phyloP scores from a whole-genome alignment of 1,284 basidiomycete species.

The Austroboletus olivaceoglutinosus region DNA sequence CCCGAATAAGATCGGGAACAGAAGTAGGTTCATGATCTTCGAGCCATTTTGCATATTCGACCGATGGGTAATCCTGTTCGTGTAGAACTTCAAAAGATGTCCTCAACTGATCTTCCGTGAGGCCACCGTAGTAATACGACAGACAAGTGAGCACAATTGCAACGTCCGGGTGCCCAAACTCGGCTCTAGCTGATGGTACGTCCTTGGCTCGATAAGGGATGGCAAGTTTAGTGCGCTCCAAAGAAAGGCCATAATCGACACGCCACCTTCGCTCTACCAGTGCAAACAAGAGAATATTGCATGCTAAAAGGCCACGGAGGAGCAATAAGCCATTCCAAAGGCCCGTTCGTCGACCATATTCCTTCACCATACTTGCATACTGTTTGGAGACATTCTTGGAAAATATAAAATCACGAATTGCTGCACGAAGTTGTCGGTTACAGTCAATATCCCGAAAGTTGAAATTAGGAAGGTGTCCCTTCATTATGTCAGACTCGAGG shows the following conservation, averaged over 20 bases:
- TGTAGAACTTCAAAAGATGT: slow-evolving; percentile 39
- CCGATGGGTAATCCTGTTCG: slow-evolving; percentile 41
- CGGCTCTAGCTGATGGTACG: slow-evolving; percentile 33
- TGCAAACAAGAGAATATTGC: slow-evolving; percentile 39
- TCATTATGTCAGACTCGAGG: too few relatives aligned
- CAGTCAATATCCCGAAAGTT: too few relatives aligned
- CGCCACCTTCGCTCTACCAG: slow-evolving; percentile 44
- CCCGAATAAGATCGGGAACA: too few relatives aligned
- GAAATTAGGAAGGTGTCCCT: slow-evolving; percentile 20
- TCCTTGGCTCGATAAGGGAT: slow-evolving; percentile 17
- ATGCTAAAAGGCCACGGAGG: slow-evolving; percentile 41
- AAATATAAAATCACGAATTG: slow-evolving; percentile 23
- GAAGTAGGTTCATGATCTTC: background rate
- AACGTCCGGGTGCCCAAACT: slow-evolving; percentile 41
- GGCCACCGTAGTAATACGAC: slow-evolving; percentile 49
- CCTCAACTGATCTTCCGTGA: slow-evolving; percentile 37
- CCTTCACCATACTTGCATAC: too few relatives aligned
- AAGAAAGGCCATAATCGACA: slow-evolving; percentile 46
- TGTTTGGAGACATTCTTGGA: background rate
- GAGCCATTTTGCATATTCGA: slow-evolving; percentile 45
- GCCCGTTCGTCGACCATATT: slow-evolving; percentile 8
- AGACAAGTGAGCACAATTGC: slow-evolving; percentile 46
- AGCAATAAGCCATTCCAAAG: slow-evolving; percentile 39
- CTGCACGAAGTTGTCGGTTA: too few relatives aligned
- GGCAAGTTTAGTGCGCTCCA: background rate